Evolutionary conservation across 805 yeast species (phyloP), one percentile per base, ranked within the genome.

Genomic region (Diddensiella santjacobensis): DNA sequence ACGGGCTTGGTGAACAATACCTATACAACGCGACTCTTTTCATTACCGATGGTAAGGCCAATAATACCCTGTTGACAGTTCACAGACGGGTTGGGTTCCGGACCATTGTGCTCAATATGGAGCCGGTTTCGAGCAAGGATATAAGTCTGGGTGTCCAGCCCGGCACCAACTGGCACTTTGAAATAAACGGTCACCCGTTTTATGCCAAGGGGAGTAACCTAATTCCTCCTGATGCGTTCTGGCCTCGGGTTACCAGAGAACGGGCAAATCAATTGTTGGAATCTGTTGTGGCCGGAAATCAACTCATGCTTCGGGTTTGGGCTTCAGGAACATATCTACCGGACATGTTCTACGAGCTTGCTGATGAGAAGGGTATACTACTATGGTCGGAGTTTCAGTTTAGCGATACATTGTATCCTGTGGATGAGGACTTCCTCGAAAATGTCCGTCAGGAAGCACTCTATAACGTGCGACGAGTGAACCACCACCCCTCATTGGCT

Each of bases 341-440:
- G 36, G 75, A 72, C 26, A 40, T 52, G 2, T 70, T 74, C 49
- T 74, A 73, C 53, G 61, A 63, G 5, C 67, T 65, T 44, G 73
- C 78, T 58, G 78, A 73, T 50, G 45, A 64, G 15, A 49, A 64
- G 4, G 77, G 78, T 1, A 48, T 76, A 4, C 37, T 76, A 51
- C 72, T 76, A 3, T 76, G 80, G 78, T 79, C 76, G 40, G 81
- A 76, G 55, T 73, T 76, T 56, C 71, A 74, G 77, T 75, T 76
- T 63, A 79, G 77, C 1, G 76, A 80, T 63, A 80, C 78, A 1
- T 71, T 69, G 30, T 76, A 76, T 51, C 80, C 80, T 2, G 72
- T 68, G 2, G 64, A 71, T 50, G 56, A 55, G 3, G 59, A 57
- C 4, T 74, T 71, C 51, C 55, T 68, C 13, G 57, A 55, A 2